These are phyloP conservation scores for Hibiscus syriacus DNA, from an alignment of 345 rosid species.

Conservation along the genomic window DNA sequence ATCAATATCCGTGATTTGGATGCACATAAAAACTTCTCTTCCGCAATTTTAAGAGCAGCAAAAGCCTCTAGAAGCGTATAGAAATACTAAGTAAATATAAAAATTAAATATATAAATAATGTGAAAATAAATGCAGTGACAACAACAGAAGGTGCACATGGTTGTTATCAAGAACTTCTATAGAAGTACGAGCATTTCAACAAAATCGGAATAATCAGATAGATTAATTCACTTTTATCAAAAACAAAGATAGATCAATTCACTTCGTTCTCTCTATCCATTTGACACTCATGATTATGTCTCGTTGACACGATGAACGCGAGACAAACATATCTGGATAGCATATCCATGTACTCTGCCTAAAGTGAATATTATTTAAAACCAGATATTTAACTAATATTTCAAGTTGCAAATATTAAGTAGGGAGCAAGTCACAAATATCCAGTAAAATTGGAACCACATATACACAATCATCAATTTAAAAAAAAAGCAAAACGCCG, in stretches of 20 bases:
- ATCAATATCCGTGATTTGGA: constrained; percentile 71
- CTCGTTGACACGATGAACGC: not conserved
- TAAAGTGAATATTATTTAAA: not conserved
- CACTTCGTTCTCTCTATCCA: not conserved
- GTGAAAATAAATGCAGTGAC: not conserved
- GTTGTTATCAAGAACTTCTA: not conserved
- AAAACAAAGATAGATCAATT: not conserved
- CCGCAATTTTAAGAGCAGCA: constrained; percentile 72
- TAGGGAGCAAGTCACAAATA: not conserved
- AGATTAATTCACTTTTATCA: not conserved
- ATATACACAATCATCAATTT: not conserved
- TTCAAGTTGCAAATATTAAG: not conserved
- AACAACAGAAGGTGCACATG: not conserved
- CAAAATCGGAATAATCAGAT: not conserved
- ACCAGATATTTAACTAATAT: constrained; percentile 1
- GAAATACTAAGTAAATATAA: constrained; percentile 6
- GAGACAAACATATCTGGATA: constrained; percentile 1
- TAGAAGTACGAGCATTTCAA: not conserved
- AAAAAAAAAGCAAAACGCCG: not conserved
- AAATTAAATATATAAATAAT: not conserved
- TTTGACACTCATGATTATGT: not conserved
- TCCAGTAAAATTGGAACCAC: not conserved
- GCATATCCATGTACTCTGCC: not conserved
- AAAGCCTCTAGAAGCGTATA: constrained; percentile 57
- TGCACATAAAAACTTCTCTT: constrained; percentile 64